phyloP scores from a whole-genome alignment of 331 rosid species.

The Pyrus hybrid region DNA sequence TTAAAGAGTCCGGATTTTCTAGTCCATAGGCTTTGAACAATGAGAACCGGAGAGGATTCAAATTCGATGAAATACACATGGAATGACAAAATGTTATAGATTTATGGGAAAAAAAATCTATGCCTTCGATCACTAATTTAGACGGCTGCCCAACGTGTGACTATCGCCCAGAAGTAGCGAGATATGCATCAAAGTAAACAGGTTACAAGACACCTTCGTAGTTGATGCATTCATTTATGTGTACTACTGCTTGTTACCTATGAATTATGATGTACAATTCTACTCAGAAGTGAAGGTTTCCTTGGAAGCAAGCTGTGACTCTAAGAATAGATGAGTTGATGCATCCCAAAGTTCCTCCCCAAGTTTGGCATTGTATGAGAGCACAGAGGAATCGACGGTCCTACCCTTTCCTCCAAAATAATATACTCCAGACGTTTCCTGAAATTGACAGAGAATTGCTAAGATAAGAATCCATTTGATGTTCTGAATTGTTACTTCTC shows the following conservation, averaged over 20 bases:
- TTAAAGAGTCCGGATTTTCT: no score
- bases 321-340: conserved; percentile 39
- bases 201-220: no score
- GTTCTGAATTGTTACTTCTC: background rate
- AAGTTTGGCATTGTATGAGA: conserved; percentile 39
- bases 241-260: background rate
- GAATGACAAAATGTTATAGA: background rate
- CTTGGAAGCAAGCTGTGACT: conserved; percentile 39
- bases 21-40: no score
- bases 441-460: conserved; percentile 15
- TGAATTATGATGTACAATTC: background rate
- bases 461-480: background rate
- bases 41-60: no score
- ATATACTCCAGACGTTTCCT: conserved; percentile 34
- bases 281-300: conserved; percentile 8
- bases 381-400: conserved; percentile 47
- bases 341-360: conserved; percentile 69
- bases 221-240: background rate
- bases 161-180: no score
- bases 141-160: no score
- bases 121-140: no score
- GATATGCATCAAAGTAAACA: no score
- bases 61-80: no score
- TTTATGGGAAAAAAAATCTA: no score
- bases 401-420: no score